Evolutionary conservation across 768 basidiomycete genomes (phyloP).

Genomic region (Neoboletus brunneissimus): DNA sequence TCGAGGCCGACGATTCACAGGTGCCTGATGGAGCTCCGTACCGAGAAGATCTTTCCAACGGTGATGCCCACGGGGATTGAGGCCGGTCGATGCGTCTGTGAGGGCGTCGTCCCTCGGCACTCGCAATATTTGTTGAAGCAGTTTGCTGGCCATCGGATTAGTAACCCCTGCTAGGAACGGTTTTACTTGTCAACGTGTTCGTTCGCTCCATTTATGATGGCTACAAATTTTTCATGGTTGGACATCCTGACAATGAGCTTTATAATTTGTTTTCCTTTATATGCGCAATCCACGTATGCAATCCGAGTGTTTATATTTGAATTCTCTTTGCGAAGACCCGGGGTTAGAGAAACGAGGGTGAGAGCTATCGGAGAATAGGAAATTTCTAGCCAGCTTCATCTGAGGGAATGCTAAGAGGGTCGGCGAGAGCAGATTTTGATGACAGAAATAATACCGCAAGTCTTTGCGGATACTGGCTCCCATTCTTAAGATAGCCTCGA

Average conservation of each 20-base stretch:
- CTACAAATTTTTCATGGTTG: neutral
- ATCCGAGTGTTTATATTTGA: neutral
- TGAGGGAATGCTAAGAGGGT: too few relatives aligned
- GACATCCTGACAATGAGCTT: neutral
- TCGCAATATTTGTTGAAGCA: neutral
- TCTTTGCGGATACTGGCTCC: neutral
- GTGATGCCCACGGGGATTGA: slow-evolving; percentile 20
- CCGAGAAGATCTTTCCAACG: slow-evolving; percentile 16
- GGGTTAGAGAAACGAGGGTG: neutral
- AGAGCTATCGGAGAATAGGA: neutral
- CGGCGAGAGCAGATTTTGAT: neutral
- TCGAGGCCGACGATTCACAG: slow-evolving; percentile 1
- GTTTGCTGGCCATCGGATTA: neutral
- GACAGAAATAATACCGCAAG: neutral
- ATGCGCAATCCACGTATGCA: neutral
- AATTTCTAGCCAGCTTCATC: neutral
- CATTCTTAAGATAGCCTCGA: neutral
- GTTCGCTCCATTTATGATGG: neutral
- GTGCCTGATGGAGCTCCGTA: neutral
- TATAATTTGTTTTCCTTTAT: neutral
- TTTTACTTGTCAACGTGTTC: neutral
- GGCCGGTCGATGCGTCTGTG: neutral
- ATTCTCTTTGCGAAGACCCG: too few relatives aligned
- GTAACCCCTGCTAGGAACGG: neutral
- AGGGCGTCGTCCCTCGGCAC: neutral